Evolutionary conservation across 1,139 yeast genomes (phyloP).

Genomic region (Nematodospora anomalae): DNA sequence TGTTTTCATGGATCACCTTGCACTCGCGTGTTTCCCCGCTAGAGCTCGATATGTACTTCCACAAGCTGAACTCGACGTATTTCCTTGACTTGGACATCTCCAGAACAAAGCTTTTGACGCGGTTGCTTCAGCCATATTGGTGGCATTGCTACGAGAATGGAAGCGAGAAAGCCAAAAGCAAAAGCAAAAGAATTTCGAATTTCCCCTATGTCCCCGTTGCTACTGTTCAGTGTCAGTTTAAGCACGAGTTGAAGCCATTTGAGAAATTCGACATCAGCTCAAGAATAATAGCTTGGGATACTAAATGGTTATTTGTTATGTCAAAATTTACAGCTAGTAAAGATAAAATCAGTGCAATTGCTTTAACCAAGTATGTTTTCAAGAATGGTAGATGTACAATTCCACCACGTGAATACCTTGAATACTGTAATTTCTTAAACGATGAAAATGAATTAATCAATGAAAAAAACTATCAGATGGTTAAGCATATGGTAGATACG

Average conservation of each 20-base stretch:
- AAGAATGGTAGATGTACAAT: conserved; percentile 73
- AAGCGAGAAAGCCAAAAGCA: conserved; percentile 29
- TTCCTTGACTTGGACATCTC: conserved; percentile 82
- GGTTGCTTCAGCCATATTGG: conserved; percentile 54
- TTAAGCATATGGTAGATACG: conserved; percentile 29
- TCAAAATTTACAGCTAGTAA: conserved; percentile 52
- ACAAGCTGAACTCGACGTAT: conserved; percentile 85
- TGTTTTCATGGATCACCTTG: conserved; percentile 49
- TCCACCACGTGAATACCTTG: conserved; percentile 58
- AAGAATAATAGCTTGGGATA: conserved; percentile 78
- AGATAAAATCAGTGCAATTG: conserved; percentile 50
- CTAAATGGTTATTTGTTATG: conserved; percentile 77
- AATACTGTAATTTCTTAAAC: conserved; percentile 55
- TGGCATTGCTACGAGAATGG: conserved; percentile 43
- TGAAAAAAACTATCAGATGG: conserved; percentile 27
- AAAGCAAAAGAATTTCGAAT: conserved; percentile 19
- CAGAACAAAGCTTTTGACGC: conserved; percentile 61
- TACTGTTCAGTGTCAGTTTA: conserved; percentile 64
- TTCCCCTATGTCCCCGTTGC: conserved; percentile 81
- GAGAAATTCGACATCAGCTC: conserved; percentile 56
- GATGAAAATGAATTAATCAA: conserved; percentile 50
- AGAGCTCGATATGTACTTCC: conserved; percentile 84
- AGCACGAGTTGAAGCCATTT: conserved; percentile 71
- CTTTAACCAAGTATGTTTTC: conserved; percentile 77
- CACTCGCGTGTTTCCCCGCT: conserved; percentile 67